These are phyloP conservation scores for Globisporangium cederbergense DNA, from an alignment of 352 stramenopile genomes.

Conservation along the genomic window DNA sequence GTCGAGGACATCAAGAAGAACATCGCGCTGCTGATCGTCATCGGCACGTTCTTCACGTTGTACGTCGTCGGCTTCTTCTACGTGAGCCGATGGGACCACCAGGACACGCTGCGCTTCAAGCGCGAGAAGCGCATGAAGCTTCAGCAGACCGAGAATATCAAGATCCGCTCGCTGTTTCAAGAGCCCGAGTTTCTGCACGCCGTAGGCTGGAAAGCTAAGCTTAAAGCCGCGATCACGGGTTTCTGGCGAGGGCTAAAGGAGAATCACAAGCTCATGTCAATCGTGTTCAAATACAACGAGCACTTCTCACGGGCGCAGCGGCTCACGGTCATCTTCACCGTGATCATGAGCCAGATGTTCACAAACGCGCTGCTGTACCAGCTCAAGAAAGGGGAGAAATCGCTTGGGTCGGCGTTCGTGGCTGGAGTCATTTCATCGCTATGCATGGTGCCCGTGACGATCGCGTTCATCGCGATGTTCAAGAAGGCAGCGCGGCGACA, in stretches of 20 bases:
- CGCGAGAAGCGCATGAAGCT: constrained; percentile 32
- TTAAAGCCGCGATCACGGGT: constrained; percentile 28
- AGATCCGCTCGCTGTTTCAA: constrained; percentile 58
- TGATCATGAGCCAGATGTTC: constrained; percentile 73
- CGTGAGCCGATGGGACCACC: constrained; percentile 55
- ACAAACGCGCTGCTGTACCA: constrained; percentile 63
- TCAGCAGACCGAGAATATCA: constrained; percentile 48
- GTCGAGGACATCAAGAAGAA: constrained; percentile 57
- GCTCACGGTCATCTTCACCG: constrained; percentile 66
- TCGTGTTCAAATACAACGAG: constrained; percentile 73
- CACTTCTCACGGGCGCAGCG: constrained; percentile 59
- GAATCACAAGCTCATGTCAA: constrained; percentile 68
- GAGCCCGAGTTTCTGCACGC: constrained; percentile 57
- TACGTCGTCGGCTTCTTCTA: constrained; percentile 58
- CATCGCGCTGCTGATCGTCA: constrained; percentile 43
- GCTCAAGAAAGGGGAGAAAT: constrained; percentile 45
- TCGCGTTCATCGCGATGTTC: constrained; percentile 70
- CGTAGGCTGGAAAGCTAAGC: constrained; percentile 40
- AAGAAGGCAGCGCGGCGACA: constrained; percentile 61
- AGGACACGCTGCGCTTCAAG: constrained; percentile 33
- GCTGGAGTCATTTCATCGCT: constrained; percentile 53
- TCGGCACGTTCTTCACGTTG: constrained; percentile 46
- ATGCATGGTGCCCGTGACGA: constrained; percentile 59
- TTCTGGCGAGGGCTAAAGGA: constrained; percentile 54
- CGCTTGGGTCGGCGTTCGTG: constrained; percentile 43